These are phyloP conservation scores for Chrysophaeum taylorii DNA, from an alignment of 352 stramenopile species.

Conservation along the genomic window DNA sequence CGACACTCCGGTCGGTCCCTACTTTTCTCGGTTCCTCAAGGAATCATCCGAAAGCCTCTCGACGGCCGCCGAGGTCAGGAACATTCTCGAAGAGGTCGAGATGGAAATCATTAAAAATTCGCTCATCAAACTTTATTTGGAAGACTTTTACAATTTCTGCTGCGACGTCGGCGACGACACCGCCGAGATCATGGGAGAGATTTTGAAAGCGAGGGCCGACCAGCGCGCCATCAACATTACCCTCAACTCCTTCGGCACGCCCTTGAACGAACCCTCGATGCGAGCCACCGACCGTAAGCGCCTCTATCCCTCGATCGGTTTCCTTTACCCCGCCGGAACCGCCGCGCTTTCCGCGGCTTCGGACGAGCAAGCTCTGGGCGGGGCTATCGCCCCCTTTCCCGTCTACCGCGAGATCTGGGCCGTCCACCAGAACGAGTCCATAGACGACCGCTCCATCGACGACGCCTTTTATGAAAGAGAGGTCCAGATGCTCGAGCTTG, in stretches of 20 bases:
- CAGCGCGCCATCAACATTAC: slow-evolving; percentile 98
- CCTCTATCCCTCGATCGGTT: slow-evolving; percentile 90
- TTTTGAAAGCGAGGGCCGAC: slow-evolving; percentile 82
- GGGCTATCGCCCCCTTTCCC: slow-evolving; percentile 81
- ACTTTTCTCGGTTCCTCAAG: slow-evolving; percentile 94
- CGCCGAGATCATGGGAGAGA: slow-evolving; percentile 90
- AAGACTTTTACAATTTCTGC: slow-evolving; percentile 77
- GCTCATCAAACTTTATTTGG: slow-evolving; percentile 88
- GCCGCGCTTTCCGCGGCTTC: slow-evolving; percentile 78
- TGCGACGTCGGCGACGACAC: slow-evolving; percentile 90
- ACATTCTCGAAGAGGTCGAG: slow-evolving; percentile 95
- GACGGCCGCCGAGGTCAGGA: slow-evolving; percentile 54
- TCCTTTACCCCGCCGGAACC: slow-evolving; percentile 91
- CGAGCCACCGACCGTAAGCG: slow-evolving; percentile 88
- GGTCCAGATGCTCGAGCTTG: slow-evolving; percentile 91
- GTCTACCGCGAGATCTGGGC: slow-evolving; percentile 94
- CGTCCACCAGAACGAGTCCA: slow-evolving; percentile 77
- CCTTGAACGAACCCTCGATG: slow-evolving; percentile 78
- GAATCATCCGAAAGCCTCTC: slow-evolving; percentile 59
- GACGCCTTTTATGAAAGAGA: slow-evolving; percentile 98
- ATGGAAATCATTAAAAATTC: slow-evolving; percentile 99
- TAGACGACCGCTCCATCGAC: slow-evolving; percentile 93
- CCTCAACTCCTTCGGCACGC: slow-evolving; percentile 90
- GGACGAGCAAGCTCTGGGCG: slow-evolving; percentile 68
- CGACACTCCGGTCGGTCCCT: slow-evolving; percentile 94